Conservation (phyloP, 2,329 filamentous ascomycete genomes). For the Ceratocystis huliohia region DNA sequence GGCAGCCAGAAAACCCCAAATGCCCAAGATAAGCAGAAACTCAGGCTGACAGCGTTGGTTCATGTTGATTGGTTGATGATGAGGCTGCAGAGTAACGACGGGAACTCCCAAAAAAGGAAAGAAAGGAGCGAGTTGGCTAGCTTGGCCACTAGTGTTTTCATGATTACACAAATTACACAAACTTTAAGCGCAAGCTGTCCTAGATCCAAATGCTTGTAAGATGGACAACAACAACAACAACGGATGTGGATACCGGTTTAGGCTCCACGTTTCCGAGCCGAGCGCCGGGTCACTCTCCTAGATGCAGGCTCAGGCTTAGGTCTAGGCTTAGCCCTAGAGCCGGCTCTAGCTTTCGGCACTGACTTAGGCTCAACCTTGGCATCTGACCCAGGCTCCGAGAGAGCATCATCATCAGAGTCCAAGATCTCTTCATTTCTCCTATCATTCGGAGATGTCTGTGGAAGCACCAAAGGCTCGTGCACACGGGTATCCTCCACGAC, state of each 20-base stretch:
- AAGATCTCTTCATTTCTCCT: background rate
- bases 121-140: background rate
- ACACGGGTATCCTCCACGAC: conserved; percentile 11
- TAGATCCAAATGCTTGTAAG: too few species aligned
- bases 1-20: background rate
- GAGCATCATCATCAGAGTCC: background rate
- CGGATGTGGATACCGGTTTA: background rate
- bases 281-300: background rate
- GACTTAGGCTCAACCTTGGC: background rate
- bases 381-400: background rate
- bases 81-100: background rate
- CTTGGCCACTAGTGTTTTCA: background rate
- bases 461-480: background rate
- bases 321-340: background rate
- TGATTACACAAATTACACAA: background rate
- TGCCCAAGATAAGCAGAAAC: background rate
- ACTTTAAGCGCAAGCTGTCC: too few species aligned
- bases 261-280: background rate
- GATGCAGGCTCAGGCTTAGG: background rate
- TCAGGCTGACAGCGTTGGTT: background rate
- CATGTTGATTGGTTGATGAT: background rate
- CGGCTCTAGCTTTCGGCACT: background rate
- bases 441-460: background rate
- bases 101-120: background rate
- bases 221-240: background rate